phyloP scores from a whole-genome alignment of 1,284 basidiomycete species.

The Pulchroboletus neoregius region DNA sequence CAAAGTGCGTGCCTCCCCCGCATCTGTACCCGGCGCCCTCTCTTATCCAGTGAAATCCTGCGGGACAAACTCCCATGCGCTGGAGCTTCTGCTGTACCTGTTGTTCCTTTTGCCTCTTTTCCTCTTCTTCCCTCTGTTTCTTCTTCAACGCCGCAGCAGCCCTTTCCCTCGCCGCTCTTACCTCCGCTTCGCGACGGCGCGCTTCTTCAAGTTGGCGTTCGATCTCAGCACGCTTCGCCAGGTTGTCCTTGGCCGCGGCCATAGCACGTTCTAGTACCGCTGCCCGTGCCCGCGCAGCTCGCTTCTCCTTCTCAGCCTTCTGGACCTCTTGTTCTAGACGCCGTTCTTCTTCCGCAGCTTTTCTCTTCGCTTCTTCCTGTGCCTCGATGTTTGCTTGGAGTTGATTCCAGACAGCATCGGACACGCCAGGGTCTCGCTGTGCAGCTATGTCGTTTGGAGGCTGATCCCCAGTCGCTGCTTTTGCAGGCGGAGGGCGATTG shows the following conservation, averaged over 20 bases:
- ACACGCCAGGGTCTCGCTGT: conserved; percentile 44
- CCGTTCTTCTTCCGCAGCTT: conserved; percentile 28
- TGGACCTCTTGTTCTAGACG: conserved; percentile 21
- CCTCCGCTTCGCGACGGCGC: conserved; percentile 27
- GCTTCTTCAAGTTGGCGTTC: conserved; percentile 23
- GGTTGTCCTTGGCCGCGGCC: conserved; percentile 19
- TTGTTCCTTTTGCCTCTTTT: conserved; percentile 33
- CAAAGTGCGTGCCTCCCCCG: conserved; percentile 50
- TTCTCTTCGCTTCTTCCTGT: conserved; percentile 22
- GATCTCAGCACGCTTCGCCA: conserved; percentile 15
- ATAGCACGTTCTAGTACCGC: conserved; percentile 15
- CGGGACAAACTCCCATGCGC: conserved; percentile 48
- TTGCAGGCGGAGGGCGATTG: conserved; percentile 3
- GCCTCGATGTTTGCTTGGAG: conserved; percentile 40
- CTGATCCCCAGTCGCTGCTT: neutral
- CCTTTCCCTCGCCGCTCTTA: conserved; percentile 31
- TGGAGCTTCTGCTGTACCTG: conserved; percentile 45
- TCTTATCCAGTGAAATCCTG: conserved; percentile 53
- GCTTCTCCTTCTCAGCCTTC: conserved; percentile 15
- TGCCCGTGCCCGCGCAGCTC: neutral
- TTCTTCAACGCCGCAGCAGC: conserved; percentile 36
- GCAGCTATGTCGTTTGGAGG: neutral
- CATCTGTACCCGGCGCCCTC: conserved; percentile 49
- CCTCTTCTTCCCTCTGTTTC: conserved; percentile 37
- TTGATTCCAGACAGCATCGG: conserved; percentile 44